Conservation (phyloP, 345 rosid species). For the Rhodamnia rubescens region DNA sequence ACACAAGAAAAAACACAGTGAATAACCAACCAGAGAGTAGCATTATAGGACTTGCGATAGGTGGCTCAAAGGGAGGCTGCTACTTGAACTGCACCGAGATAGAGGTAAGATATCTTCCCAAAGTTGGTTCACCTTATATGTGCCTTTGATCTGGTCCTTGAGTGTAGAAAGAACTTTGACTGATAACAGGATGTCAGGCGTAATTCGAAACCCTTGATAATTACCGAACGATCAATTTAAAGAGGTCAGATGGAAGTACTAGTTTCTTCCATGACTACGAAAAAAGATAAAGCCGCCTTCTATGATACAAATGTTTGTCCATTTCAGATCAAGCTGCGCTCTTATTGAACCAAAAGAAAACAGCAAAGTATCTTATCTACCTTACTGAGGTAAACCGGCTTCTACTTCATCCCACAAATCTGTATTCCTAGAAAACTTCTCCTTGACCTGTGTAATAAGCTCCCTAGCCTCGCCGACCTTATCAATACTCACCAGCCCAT, state of each 20-base stretch:
- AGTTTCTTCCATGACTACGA: not conserved
- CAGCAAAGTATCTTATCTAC: not conserved
- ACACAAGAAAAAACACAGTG: not conserved
- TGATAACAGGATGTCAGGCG: not conserved
- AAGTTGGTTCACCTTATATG: not conserved
- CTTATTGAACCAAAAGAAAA: not conserved
- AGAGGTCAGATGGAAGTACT: not conserved
- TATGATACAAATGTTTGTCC: not conserved
- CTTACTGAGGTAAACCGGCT: constrained; percentile 49
- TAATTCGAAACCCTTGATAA: not conserved
- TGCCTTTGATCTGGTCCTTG: not conserved
- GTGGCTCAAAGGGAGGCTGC: not conserved
- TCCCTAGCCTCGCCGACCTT: constrained; percentile 56
- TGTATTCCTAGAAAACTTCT: constrained; percentile 33
- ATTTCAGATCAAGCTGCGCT: not conserved
- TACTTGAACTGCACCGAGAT: not conserved
- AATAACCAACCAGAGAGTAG: not conserved
- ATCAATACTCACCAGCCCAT: constrained; percentile 38
- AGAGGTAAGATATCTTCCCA: not conserved
- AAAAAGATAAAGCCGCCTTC: not conserved
- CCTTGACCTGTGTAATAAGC: constrained; percentile 41
- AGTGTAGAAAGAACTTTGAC: not conserved
- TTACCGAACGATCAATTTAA: not conserved
- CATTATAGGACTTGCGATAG: not conserved
- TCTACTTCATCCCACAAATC: constrained; percentile 76